Conservation (phyloP, 1,284 basidiomycete genomes). For the Cryptococcus deneoformans region DNA sequence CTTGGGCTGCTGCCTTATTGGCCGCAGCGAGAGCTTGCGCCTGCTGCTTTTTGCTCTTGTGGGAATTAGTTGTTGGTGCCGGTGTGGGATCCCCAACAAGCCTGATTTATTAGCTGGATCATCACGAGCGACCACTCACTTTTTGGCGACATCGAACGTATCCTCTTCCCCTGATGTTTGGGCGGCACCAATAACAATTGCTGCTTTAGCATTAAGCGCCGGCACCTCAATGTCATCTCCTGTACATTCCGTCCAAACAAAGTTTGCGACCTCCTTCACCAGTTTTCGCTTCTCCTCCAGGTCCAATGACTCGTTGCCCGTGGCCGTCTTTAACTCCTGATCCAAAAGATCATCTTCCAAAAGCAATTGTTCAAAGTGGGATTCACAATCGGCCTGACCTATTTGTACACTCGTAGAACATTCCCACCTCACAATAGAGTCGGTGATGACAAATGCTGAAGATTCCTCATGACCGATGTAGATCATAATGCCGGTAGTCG, state of each 20-base stretch:
- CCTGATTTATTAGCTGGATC: conserved; percentile 17
- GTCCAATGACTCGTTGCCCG: conserved; percentile 51
- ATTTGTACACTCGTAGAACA: conserved; percentile 62
- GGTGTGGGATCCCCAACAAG: conserved; percentile 37
- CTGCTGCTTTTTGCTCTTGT: conserved; percentile 55
- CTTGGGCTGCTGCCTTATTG: conserved; percentile 59
- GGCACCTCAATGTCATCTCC: conserved; percentile 45
- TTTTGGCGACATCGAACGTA: conserved; percentile 58
- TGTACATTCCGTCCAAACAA: conserved; percentile 39
- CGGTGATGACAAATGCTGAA: conserved; percentile 68
- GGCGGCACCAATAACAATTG: conserved; percentile 14
- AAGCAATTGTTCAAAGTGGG: conserved; percentile 69
- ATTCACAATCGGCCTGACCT: conserved; percentile 71
- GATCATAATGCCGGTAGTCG: conserved; percentile 73
- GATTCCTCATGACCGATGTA: conserved; percentile 75
- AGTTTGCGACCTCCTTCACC: conserved; percentile 34
- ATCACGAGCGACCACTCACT: conserved; percentile 34
- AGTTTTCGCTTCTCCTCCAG: conserved; percentile 29
- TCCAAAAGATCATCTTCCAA: conserved; percentile 62
- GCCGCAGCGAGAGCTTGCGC: conserved; percentile 60
- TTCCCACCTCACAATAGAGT: conserved; percentile 65
- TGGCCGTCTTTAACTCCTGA: conserved; percentile 55
- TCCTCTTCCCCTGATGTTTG: conserved; percentile 67
- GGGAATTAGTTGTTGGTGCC: conserved; percentile 21
- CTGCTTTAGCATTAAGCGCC: conserved; percentile 17